These are phyloP conservation scores for Candida pseudofarinosa DNA, from an alignment of 805 yeast species.

Conservation along the genomic window DNA sequence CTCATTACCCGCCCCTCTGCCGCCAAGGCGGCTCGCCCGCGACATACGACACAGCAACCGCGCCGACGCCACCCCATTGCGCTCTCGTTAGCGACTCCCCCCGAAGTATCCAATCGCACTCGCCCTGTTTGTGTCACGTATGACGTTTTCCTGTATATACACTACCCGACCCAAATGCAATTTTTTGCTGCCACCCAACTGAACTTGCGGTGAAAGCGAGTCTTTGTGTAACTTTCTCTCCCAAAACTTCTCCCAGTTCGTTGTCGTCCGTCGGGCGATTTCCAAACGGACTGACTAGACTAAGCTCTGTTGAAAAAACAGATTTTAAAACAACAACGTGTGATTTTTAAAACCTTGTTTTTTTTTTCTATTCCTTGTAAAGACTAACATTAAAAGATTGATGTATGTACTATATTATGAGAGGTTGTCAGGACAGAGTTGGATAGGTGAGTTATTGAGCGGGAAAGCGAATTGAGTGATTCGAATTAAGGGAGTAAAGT, in stretches of 20 bases:
- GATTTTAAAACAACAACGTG: neutral
- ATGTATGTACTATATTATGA: neutral
- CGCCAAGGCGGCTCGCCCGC: no score
- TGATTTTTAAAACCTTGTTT: neutral
- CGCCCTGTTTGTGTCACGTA: neutral
- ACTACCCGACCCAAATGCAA: neutral
- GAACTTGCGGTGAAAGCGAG: neutral
- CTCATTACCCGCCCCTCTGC: no score
- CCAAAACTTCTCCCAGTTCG: no score
- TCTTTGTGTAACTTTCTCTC: neutral
- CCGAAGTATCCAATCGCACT: neutral
- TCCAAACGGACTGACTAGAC: neutral
- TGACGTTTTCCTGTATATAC: neutral
- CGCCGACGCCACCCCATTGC: no score
- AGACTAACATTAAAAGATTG: neutral
- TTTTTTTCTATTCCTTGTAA: neutral
- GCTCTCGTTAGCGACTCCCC: no score
- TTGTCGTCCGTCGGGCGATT: neutral
- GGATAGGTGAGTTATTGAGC: neutral
- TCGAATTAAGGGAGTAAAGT: conserved; percentile 2
- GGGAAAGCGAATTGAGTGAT: conserved; percentile 1
- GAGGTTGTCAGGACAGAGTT: neutral
- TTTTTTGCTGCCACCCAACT: neutral
- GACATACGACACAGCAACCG: neutral
- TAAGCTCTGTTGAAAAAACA: neutral